phyloP scores from a whole-genome alignment of 768 basidiomycete genomes.

The Asterophora lycoperdoides region DNA sequence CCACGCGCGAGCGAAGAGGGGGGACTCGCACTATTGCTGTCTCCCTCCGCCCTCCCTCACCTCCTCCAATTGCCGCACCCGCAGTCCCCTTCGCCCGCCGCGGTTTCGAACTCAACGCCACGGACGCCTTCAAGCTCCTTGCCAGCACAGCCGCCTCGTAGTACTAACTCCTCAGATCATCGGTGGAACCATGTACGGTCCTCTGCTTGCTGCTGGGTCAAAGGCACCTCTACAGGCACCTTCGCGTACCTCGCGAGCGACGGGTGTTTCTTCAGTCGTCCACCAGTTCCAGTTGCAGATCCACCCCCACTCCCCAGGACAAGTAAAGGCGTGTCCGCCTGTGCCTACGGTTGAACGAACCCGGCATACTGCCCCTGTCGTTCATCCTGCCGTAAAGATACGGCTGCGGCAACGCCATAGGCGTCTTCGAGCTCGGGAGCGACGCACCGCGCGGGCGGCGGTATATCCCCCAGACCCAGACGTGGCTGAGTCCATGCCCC shows the following conservation, averaged over 20 bases:
- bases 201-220: not conserved
- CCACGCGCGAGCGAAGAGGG: too few relatives aligned
- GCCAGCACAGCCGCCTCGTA: conserved; percentile 75
- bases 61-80: too few relatives aligned
- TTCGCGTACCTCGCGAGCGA: not conserved
- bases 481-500: too few relatives aligned
- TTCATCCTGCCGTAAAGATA: not conserved
- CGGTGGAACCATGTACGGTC: conserved; percentile 34
- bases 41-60: too few relatives aligned
- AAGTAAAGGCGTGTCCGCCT: too few relatives aligned
- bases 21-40: too few relatives aligned
- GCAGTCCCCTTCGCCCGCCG: conserved; percentile 17
- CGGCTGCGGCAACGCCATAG: conserved; percentile 34
- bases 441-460: conserved; percentile 55
- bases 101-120: conserved; percentile 50
- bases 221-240: too few relatives aligned
- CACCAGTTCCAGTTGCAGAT: not conserved
- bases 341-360: conserved; percentile 1
- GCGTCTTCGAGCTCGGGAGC: conserved; percentile 67
- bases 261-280: not conserved
- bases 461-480: not conserved
- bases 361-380: too few relatives aligned
- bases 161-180: conserved; percentile 67
- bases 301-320: too few relatives aligned
- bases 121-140: not conserved